phyloP scores from a whole-genome alignment of 2,329 filamentous ascomycete genomes.

The Chrysoporthe deuterocubensis region DNA sequence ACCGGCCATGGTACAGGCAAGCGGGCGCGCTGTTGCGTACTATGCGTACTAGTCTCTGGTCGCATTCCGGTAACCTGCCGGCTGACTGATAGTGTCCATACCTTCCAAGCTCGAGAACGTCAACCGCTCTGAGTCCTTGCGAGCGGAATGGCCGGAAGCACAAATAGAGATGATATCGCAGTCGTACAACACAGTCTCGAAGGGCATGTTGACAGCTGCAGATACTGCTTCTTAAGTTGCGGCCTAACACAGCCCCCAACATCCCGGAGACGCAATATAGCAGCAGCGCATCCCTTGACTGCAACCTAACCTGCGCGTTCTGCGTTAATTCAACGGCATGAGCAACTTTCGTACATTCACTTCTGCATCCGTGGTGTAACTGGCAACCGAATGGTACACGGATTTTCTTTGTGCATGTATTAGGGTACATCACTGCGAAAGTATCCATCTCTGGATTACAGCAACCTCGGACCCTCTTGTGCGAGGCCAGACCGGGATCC shows the following conservation, averaged over 20 bases:
- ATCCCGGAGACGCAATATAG: neutral
- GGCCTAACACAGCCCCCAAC: slow-evolving; percentile 18
- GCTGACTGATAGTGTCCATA: neutral
- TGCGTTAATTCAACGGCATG: slow-evolving; percentile 18
- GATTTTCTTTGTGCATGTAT: neutral
- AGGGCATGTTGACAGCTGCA: slow-evolving; percentile 24
- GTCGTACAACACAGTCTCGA: slow-evolving; percentile 20
- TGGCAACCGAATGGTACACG: slow-evolving; percentile 1
- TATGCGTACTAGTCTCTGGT: slow-evolving; percentile 7
- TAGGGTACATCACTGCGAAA: neutral
- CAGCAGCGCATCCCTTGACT: slow-evolving; percentile 9
- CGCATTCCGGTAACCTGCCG: neutral
- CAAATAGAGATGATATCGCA: neutral
- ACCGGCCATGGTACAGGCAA: neutral
- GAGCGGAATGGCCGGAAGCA: neutral
- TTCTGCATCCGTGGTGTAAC: slow-evolving; percentile 18
- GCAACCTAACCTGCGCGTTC: slow-evolving; percentile 7
- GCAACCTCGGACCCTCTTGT: neutral
- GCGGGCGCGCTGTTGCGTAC: slow-evolving; percentile 8
- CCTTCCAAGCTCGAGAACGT: neutral
- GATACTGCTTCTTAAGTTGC: slow-evolving; percentile 9
- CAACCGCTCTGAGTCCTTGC: neutral
- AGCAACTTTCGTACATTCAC: slow-evolving; percentile 13
- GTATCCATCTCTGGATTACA: neutral
- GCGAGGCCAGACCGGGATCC: neutral